These are phyloP conservation scores for Volutella citrinella DNA, from an alignment of 2,329 filamentous ascomycete genomes.

Conservation along the genomic window DNA sequence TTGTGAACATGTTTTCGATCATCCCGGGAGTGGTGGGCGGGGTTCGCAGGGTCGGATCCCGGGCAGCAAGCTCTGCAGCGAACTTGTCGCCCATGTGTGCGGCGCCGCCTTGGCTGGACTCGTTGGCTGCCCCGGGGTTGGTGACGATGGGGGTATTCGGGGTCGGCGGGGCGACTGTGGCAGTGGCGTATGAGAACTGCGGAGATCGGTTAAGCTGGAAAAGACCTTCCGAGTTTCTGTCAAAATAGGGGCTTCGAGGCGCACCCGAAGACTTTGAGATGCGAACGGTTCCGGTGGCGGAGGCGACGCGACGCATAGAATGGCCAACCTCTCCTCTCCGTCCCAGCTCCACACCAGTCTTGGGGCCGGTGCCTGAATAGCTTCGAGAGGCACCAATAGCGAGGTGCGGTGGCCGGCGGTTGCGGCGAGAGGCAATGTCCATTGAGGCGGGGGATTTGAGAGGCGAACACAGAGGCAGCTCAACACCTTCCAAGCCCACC, in stretches of 20 bases:
- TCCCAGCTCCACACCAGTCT: conserved; percentile 46
- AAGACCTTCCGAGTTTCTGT: conserved; percentile 44
- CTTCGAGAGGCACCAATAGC: conserved; percentile 44
- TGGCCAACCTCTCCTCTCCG: conserved; percentile 43
- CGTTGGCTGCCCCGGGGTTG: conserved; percentile 35
- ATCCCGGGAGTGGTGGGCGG: conserved; percentile 53
- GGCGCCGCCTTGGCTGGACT: conserved; percentile 35
- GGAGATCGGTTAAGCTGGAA: conserved; percentile 44
- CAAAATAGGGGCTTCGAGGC: conserved; percentile 38
- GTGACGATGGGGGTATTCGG: conserved; percentile 46
- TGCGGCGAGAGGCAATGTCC: conserved; percentile 53
- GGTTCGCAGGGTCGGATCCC: conserved; percentile 47
- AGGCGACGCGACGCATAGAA: conserved; percentile 54
- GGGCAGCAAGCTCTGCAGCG: conserved; percentile 28
- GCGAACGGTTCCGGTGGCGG: conserved; percentile 42
- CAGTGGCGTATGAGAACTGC: conserved; percentile 33
- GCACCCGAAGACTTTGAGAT: conserved; percentile 30
- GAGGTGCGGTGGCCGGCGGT: conserved; percentile 43
- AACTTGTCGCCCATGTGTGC: conserved; percentile 30
- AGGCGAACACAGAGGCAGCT: conserved; percentile 13
- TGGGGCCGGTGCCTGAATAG: conserved; percentile 40
- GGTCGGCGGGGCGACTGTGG: conserved; percentile 45
- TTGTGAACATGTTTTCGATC: conserved; percentile 37
- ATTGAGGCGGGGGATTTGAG: conserved; percentile 49
- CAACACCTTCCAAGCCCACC: conserved; percentile 14